Conservation (phyloP, 371 early-diverging fungal genomes). For the Mucor lusitanicus region DNA sequence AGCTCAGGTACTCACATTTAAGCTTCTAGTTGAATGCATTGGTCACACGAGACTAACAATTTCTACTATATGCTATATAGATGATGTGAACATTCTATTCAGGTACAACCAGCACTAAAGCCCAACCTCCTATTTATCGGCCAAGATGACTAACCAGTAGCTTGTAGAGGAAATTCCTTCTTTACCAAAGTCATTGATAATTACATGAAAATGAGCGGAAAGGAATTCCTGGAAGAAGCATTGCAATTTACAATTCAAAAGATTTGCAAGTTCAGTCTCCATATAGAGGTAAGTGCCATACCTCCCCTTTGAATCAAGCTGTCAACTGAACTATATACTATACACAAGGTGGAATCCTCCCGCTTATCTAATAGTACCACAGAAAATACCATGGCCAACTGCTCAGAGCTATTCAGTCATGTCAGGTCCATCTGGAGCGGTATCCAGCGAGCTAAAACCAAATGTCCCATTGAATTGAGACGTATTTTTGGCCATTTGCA, state of each 20-base stretch:
- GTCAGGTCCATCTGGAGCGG: conserved; percentile 22
- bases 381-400: conserved; percentile 16
- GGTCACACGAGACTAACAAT: not conserved
- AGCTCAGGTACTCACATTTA: conserved; percentile 42
- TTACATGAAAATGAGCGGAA: conserved; percentile 79
- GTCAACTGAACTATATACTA: not conserved
- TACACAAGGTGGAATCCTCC: conserved; percentile 26
- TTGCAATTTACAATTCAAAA: conserved; percentile 64
- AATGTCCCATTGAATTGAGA: conserved; percentile 44
- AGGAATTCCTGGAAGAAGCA: conserved; percentile 70
- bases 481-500: conserved; percentile 59
- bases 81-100: conserved; percentile 59
- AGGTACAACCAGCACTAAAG: conserved; percentile 21
- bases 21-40: not conserved
- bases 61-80: conserved; percentile 16
- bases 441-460: conserved; percentile 24
- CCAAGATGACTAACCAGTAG: not conserved
- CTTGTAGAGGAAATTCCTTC: conserved; percentile 71
- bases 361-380: conserved; percentile 15
- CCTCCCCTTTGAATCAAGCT: not conserved
- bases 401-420: conserved; percentile 17
- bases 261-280: conserved; percentile 55
- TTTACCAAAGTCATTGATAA: conserved; percentile 81
- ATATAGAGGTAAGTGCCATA: conserved; percentile 30
- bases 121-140: not conserved